Conservation (phyloP, 139 green algal species). For the Volvox reticuliferus region DNA sequence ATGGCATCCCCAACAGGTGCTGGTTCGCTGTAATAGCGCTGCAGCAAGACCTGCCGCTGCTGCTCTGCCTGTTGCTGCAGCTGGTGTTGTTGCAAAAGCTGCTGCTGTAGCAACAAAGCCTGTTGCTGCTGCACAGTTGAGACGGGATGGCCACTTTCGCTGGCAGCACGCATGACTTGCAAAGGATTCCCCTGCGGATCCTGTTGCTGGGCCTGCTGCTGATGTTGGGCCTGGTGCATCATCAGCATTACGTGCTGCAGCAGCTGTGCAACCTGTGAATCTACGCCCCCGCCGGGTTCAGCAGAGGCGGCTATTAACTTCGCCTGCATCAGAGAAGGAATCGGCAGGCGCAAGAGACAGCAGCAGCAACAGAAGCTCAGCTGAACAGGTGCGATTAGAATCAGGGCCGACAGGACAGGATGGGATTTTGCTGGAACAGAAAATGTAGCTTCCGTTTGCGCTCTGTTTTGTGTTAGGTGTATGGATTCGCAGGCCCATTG, state of each 20-base stretch:
- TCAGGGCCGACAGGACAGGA: too few species aligned
- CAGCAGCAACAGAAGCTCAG: too few species aligned
- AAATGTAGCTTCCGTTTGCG: too few species aligned
- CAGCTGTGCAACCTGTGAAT: not conserved
- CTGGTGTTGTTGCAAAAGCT: not conserved
- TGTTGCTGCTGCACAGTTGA: not conserved
- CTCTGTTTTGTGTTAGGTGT: too few species aligned
- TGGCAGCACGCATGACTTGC: not conserved
- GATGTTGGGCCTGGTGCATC: not conserved
- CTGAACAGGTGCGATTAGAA: too few species aligned
- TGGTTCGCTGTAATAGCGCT: not conserved
- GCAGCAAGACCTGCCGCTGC: not conserved
- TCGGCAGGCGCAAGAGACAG: not conserved
- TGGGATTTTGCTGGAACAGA: too few species aligned
- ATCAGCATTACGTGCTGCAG: not conserved
- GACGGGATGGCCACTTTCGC: not conserved
- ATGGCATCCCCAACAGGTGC: not conserved
- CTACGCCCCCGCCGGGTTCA: not conserved
- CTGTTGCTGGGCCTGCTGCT: constrained; percentile 1
- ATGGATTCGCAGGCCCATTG: too few species aligned
- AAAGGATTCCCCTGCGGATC: not conserved
- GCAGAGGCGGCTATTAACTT: not conserved
- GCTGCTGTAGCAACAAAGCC: not conserved
- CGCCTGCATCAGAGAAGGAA: not conserved
- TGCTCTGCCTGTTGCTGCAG: not conserved